These are phyloP conservation scores for Penicillium fuscoglaucum DNA, from an alignment of 2,329 filamentous ascomycete species.

Conservation along the genomic window DNA sequence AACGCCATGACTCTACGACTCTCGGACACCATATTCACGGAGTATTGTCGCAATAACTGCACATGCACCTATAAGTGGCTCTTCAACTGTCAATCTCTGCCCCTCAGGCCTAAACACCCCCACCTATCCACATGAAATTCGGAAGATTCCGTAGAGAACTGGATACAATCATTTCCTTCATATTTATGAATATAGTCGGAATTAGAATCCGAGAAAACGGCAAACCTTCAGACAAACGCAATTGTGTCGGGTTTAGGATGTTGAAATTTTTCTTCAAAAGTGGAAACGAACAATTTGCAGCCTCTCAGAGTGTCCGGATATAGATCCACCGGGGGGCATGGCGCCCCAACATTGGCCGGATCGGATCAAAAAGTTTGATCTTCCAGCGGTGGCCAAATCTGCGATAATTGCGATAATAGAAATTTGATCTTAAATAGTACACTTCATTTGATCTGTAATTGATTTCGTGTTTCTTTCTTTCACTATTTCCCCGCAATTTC, in stretches of 20 bases:
- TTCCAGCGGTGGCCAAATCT: slow-evolving; percentile 4
- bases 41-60: neutral
- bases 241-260: neutral
- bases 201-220: neutral
- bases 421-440: neutral
- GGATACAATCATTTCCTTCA: neutral
- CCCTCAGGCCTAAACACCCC: neutral
- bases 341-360: neutral
- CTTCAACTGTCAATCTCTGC: slow-evolving; percentile 3
- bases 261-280: neutral
- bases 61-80: neutral
- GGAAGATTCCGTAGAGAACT: neutral
- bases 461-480: neutral
- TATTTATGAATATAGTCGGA: neutral
- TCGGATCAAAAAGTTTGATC: slow-evolving; percentile 5
- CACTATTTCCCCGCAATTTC: neutral
- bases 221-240: neutral
- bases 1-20: neutral
- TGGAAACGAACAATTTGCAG: neutral
- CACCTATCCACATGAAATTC: neutral
- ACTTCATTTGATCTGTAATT: neutral
- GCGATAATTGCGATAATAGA: neutral
- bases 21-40: neutral
- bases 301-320: neutral
- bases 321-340: neutral